Conservation (phyloP, 2,329 filamentous ascomycete species). For the Cladosporium sp. region DNA sequence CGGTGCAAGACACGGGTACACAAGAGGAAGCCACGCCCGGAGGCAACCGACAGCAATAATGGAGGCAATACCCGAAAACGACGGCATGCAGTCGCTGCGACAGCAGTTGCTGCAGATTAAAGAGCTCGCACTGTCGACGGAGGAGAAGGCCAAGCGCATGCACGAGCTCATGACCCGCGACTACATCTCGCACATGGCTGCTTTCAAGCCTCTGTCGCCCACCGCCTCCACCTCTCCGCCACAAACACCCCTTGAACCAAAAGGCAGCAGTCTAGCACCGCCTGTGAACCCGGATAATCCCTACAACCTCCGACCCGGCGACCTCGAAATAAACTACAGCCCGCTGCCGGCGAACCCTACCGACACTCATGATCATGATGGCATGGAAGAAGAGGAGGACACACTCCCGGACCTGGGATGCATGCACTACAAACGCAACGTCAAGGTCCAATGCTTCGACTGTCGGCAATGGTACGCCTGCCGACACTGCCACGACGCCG, state of each 20-base stretch:
- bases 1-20: neutral
- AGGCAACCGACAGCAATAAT: slow-evolving; percentile 22
- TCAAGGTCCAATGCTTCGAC: slow-evolving; percentile 90
- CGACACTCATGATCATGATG: slow-evolving; percentile 23
- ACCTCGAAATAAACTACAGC: slow-evolving; percentile 39
- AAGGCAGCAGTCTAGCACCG: slow-evolving; percentile 1
- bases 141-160: slow-evolving; percentile 53
- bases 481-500: slow-evolving; percentile 91
- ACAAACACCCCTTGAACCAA: neutral
- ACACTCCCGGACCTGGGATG: slow-evolving; percentile 67
- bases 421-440: slow-evolving; percentile 90
- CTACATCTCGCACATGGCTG: slow-evolving; percentile 38
- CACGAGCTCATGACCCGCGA: slow-evolving; percentile 53
- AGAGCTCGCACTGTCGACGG: slow-evolving; percentile 46
- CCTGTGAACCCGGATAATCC: slow-evolving; percentile 40
- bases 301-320: slow-evolving; percentile 38
- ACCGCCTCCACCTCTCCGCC: neutral
- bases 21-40: neutral
- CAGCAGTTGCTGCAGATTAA: slow-evolving; percentile 52
- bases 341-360: slow-evolving; percentile 31
- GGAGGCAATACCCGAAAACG: slow-evolving; percentile 48
- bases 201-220: neutral
- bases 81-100: slow-evolving; percentile 53
- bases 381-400: slow-evolving; percentile 47
- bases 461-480: slow-evolving; percentile 95